Evolutionary conservation across 2,329 filamentous ascomycete species (phyloP).

Genomic region (Venturia pyrina): DNA sequence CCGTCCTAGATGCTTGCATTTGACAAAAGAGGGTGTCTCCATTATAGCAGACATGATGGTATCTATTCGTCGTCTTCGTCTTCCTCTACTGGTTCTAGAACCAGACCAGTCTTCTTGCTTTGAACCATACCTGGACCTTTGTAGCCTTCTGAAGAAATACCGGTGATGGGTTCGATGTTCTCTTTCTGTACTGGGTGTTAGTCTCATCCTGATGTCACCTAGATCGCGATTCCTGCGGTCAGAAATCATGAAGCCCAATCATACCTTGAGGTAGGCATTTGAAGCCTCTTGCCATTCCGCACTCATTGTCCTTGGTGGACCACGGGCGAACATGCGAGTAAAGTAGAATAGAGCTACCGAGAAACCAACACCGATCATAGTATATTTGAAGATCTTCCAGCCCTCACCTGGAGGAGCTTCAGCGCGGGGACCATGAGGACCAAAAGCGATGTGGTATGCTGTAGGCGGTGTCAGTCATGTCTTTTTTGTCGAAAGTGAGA

Average conservation of each 20-base stretch:
- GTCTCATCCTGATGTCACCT: background rate
- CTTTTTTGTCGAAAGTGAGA: slow-evolving; percentile 17
- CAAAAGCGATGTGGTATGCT: slow-evolving; percentile 99
- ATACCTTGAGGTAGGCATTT: slow-evolving; percentile 89
- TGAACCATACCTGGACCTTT: slow-evolving; percentile 70
- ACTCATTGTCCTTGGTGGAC: slow-evolving; percentile 76
- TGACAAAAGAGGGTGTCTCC: background rate
- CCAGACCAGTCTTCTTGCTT: slow-evolving; percentile 28
- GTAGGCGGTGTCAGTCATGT: slow-evolving; percentile 21
- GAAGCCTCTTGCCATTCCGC: slow-evolving; percentile 93
- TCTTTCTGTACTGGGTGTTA: background rate
- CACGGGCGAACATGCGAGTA: slow-evolving; percentile 62
- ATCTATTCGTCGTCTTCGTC: slow-evolving; percentile 10
- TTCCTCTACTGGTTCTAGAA: slow-evolving; percentile 9
- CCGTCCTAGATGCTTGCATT: background rate
- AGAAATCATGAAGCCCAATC: slow-evolving; percentile 22
- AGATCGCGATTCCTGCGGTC: background rate
- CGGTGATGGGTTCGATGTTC: slow-evolving; percentile 75
- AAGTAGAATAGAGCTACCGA: slow-evolving; percentile 62
- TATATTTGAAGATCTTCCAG: slow-evolving; percentile 67
- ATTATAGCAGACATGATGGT: background rate
- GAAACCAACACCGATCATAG: slow-evolving; percentile 51
- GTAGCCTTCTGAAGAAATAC: slow-evolving; percentile 72
- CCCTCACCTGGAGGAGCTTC: slow-evolving; percentile 73
- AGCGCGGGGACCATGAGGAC: slow-evolving; percentile 87